Evolutionary conservation across 257 asterid species (phyloP).

Genomic region (Nicotiana paniculata): DNA sequence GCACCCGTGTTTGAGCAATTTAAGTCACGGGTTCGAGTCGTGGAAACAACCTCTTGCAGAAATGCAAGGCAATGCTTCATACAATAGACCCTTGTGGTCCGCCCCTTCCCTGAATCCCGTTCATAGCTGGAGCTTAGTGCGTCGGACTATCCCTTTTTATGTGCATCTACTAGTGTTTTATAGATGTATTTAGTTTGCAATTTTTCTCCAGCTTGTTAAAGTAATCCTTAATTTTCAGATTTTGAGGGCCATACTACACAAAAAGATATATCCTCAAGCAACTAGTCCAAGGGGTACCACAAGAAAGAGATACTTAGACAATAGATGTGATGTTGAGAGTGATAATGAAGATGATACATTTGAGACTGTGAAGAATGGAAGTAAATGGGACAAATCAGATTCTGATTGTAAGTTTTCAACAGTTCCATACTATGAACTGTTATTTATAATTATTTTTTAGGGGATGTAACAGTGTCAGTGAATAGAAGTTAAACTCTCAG

Average conservation of each 20-base stretch:
- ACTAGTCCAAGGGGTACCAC: conserved; percentile 23
- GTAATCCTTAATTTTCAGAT: conserved; percentile 27
- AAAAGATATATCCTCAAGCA: conserved; percentile 60
- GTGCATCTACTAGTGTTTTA: neutral
- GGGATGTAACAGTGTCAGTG: too few species aligned
- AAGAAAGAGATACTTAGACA: conserved; percentile 40
- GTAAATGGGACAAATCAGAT: conserved; percentile 85
- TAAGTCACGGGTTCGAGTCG: too few species aligned
- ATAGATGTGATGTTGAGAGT: conserved; percentile 15
- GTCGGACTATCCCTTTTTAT: too few species aligned
- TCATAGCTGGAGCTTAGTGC: too few species aligned
- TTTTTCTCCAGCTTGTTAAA: neutral
- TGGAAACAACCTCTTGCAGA: too few species aligned
- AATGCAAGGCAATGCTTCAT: too few species aligned
- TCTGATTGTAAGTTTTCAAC: conserved; percentile 57
- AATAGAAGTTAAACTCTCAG: neutral
- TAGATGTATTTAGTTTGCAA: neutral
- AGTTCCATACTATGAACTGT: too few species aligned
- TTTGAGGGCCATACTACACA: conserved; percentile 58
- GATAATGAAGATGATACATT: conserved; percentile 10
- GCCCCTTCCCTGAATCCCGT: too few species aligned
- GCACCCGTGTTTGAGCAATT: too few species aligned
- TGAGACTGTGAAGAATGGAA: conserved; percentile 16
- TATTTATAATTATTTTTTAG: too few species aligned
- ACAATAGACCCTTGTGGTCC: too few species aligned